Evolutionary conservation across 345 rosid species (phyloP).

Genomic region (Erysimum cheiranthoides): DNA sequence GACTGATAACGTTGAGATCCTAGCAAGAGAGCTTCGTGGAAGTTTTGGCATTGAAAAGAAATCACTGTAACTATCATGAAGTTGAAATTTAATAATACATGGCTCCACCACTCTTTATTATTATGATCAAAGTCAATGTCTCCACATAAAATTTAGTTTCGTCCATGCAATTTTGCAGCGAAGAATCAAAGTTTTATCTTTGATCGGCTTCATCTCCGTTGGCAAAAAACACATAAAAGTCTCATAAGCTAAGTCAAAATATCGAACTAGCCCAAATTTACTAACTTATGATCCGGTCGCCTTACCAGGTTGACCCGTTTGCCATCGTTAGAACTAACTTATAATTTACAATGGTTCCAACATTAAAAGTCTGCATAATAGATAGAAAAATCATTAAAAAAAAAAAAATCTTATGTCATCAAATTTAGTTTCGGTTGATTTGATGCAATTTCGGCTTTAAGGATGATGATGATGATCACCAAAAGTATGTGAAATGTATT

Average conservation of each 20-base stretch:
- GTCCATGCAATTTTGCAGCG: neutral
- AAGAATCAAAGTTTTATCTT: constrained; percentile 4
- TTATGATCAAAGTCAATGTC: neutral
- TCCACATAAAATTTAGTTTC: neutral
- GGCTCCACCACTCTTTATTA: constrained; percentile 10
- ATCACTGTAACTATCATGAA: neutral
- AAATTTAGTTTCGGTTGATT: neutral
- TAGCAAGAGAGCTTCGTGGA: constrained; percentile 8
- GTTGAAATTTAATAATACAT: neutral
- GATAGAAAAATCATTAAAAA: neutral
- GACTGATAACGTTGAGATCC: neutral
- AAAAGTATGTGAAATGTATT: too few species aligned
- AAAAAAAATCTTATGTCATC: too few species aligned
- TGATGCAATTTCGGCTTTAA: neutral
- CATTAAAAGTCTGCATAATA: neutral
- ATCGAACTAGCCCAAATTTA: neutral
- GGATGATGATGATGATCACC: neutral
- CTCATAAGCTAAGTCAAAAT: neutral
- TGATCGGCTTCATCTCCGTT: neutral
- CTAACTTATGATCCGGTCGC: neutral
- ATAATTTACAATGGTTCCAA: neutral
- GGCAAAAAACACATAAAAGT: neutral
- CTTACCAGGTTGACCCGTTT: neutral
- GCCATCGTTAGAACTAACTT: neutral
- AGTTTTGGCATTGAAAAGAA: neutral